A percentile compares a stretch with the other conserved stretches of the same genome.
These are phyloP conservation scores for Parascedosporium putredinis DNA, from an alignment of 2,329 filamentous ascomycete species.

Conservation along the genomic window DNA sequence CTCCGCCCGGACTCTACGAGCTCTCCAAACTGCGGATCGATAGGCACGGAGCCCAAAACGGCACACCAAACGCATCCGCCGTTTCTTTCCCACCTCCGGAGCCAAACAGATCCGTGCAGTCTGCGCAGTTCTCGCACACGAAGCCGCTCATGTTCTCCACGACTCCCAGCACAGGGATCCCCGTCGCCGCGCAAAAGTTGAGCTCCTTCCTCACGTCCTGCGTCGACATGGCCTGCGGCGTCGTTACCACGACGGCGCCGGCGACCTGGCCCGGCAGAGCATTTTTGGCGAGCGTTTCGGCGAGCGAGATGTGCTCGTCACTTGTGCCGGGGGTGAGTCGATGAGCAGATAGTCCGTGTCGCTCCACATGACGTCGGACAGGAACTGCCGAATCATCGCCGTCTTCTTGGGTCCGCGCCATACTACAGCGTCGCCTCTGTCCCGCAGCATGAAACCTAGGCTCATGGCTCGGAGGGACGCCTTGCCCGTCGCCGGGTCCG, in stretches of 20 bases:
- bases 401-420: conserved; percentile 99
- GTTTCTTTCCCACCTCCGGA: conserved; percentile 83
- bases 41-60: conserved; percentile 81
- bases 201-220: conserved; percentile 91
- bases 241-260: conserved; percentile 90
- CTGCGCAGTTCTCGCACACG: conserved; percentile 68
- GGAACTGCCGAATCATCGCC: conserved; percentile 94
- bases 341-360: conserved; percentile 86
- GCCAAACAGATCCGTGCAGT: conserved; percentile 89
- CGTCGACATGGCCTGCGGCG: conserved; percentile 86
- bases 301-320: conserved; percentile 92
- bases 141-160: conserved; percentile 96
- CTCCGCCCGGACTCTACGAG: conserved; percentile 64
- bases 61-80: conserved; percentile 75
- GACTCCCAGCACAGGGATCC: conserved; percentile 71
- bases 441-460: conserved; percentile 76
- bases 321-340: conserved; percentile 95
- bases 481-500: conserved; percentile 36
- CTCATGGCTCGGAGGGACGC: conserved; percentile 78
- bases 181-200: conserved; percentile 83
- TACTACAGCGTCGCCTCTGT: conserved; percentile 82
- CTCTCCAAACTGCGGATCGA: conserved; percentile 85
- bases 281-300: conserved; percentile 66
- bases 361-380: conserved; percentile 83
- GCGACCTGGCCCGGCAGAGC: conserved; percentile 58